Conservation (phyloP, 176 grass and related monocot genomes). For the Aegilops sharonensis region DNA sequence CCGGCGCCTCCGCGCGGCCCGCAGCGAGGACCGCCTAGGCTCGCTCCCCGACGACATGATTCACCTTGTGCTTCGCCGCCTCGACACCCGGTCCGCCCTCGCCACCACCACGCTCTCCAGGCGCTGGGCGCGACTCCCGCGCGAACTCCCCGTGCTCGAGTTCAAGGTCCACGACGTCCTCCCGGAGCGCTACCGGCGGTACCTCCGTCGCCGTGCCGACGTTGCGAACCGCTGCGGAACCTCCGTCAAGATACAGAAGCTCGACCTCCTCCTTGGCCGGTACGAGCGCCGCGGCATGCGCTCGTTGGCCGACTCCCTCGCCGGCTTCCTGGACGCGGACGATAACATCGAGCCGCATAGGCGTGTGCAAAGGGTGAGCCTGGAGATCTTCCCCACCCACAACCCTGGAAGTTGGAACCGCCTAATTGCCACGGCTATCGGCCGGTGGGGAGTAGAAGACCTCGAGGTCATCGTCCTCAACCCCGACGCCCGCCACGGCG, state of each 20-base stretch:
- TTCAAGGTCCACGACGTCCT: neutral
- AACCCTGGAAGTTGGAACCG: neutral
- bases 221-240: neutral
- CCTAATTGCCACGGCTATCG: neutral
- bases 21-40: slow-evolving; percentile 8
- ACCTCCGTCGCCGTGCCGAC: neutral
- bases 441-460: neutral
- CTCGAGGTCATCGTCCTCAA: slow-evolving; percentile 5
- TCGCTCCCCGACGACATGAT: neutral
- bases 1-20: neutral
- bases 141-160: neutral
- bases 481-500: neutral
- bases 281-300: neutral
- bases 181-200: neutral
- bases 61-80: neutral
- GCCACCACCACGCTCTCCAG: slow-evolving; percentile 21
- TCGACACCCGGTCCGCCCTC: slow-evolving; percentile 20
- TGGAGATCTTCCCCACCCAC: neutral
- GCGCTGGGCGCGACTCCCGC: slow-evolving; percentile 9
- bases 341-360: neutral
- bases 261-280: no score
- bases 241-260: neutral
- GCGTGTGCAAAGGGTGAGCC: neutral
- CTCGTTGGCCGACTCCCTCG: neutral
- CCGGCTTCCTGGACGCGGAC: neutral